Conservation (phyloP, 1,284 basidiomycete genomes). For the Amylostereum areolatum region DNA sequence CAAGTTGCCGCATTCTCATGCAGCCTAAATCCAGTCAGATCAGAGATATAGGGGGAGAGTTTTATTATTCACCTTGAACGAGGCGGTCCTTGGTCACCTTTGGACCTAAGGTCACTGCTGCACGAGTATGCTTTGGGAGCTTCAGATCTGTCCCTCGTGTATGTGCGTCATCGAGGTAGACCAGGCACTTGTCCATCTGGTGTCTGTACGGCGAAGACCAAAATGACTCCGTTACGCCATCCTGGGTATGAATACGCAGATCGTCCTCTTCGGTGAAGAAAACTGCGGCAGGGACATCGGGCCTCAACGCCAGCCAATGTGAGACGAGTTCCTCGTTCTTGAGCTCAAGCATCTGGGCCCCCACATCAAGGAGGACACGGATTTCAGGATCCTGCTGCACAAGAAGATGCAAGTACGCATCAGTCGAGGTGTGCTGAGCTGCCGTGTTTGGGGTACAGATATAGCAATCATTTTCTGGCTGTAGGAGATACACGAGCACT, state of each 20-base stretch:
- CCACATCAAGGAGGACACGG: slow-evolving; percentile 47
- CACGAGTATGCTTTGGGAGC: slow-evolving; percentile 35
- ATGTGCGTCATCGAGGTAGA: slow-evolving; percentile 55
- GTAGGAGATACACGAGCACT: slow-evolving; percentile 39
- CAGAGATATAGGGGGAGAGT: too few species aligned
- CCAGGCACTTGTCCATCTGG: slow-evolving; percentile 36
- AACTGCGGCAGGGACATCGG: slow-evolving; percentile 31
- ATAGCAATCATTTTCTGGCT: too few species aligned
- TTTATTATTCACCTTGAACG: slow-evolving; percentile 39
- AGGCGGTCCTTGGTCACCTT: slow-evolving; percentile 50
- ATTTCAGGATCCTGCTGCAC: slow-evolving; percentile 28
- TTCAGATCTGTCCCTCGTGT: slow-evolving; percentile 53
- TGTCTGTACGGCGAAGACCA: slow-evolving; percentile 35
- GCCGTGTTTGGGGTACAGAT: too few species aligned
- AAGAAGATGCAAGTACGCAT: slow-evolving; percentile 28
- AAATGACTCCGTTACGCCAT: slow-evolving; percentile 33
- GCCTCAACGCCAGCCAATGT: slow-evolving; percentile 32
- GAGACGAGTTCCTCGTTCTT: slow-evolving; percentile 34
- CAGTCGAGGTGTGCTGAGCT: slow-evolving; percentile 17
- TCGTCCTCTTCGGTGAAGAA: slow-evolving; percentile 43
- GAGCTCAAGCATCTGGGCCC: slow-evolving; percentile 52
- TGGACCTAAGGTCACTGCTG: slow-evolving; percentile 48
- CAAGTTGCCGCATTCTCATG: slow-evolving; percentile 47
- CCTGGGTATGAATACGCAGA: slow-evolving; percentile 33
- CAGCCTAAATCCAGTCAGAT: slow-evolving; percentile 32